phyloP scores from a whole-genome alignment of 345 rosid genomes.

The Salix viminalis region DNA sequence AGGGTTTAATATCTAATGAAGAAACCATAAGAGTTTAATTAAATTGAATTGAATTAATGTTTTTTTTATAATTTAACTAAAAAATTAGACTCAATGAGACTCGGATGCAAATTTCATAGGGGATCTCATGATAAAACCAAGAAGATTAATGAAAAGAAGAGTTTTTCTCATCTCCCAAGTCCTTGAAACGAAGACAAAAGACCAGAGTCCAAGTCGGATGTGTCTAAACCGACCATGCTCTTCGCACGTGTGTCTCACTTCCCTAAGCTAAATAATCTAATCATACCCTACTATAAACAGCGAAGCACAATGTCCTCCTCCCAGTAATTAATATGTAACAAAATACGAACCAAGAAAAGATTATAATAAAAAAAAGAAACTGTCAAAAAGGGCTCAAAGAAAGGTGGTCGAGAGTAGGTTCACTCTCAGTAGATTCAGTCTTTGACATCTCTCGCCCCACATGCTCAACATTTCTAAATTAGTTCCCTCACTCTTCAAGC shows the following conservation, averaged over 20 bases:
- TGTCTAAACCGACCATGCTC: slow-evolving; percentile 8
- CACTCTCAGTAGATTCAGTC: background rate
- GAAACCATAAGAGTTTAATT: no score
- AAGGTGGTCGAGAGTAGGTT: slow-evolving; percentile 6
- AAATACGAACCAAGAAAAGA: background rate
- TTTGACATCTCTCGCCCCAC: background rate
- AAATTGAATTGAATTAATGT: no score
- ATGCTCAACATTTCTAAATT: background rate
- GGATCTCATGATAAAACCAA: background rate
- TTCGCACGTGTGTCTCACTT: slow-evolving; percentile 6
- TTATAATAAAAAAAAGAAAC: background rate
- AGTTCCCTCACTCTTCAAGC: background rate
- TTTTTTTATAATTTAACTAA: no score
- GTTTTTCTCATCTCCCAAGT: background rate
- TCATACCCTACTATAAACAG: background rate
- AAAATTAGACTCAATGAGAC: no score
- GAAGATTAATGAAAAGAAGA: background rate
- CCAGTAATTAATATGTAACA: background rate
- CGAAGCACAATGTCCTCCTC: background rate
- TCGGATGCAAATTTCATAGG: background rate
- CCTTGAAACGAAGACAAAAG: background rate
- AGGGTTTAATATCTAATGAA: no score
- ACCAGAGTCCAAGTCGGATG: background rate
- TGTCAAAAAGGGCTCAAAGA: background rate
- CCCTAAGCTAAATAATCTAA: background rate